Evolutionary conservation across 73 alveolate species (phyloP).

Genomic region (Halteria grandinella): DNA sequence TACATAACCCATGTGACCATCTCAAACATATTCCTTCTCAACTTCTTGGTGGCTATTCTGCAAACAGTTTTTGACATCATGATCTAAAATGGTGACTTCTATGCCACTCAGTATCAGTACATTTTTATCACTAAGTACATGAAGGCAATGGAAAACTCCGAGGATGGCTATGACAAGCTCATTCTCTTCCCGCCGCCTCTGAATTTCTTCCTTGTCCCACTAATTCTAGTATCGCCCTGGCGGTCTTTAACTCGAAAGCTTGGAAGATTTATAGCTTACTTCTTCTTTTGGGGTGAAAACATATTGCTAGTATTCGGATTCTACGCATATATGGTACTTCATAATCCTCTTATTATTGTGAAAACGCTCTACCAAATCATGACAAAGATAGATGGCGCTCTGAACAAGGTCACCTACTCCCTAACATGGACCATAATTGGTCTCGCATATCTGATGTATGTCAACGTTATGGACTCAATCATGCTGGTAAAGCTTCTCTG

Average conservation of each 20-base stretch:
- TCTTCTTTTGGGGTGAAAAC: slow-evolving; percentile 60
- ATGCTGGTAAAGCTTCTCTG: slow-evolving; percentile 26
- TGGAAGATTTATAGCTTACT: slow-evolving; percentile 21
- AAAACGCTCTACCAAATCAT: not conserved
- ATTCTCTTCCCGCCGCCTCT: slow-evolving; percentile 63
- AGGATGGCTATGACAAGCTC: slow-evolving; percentile 66
- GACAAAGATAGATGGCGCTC: slow-evolving; percentile 6
- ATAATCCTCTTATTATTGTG: not conserved
- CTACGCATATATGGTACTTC: not conserved
- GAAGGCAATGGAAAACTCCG: slow-evolving; percentile 42
- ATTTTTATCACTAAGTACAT: slow-evolving; percentile 57
- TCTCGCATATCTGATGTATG: not conserved
- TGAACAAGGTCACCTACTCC: not conserved
- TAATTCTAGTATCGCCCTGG: slow-evolving; percentile 32
- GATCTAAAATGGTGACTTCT: slow-evolving; percentile 67
- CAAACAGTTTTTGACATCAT: slow-evolving; percentile 55
- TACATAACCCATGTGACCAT: slow-evolving; percentile 40
- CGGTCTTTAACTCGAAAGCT: slow-evolving; percentile 18
- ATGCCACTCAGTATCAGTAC: slow-evolving; percentile 52
- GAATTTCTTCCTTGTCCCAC: slow-evolving; percentile 35
- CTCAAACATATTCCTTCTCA: slow-evolving; percentile 57
- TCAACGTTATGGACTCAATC: not conserved
- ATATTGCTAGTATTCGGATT: not conserved
- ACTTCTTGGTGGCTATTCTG: slow-evolving; percentile 61
- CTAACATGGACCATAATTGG: slow-evolving; percentile 31